These are phyloP conservation scores for Hericium coralloides DNA, from an alignment of 768 basidiomycete species.

Conservation along the genomic window DNA sequence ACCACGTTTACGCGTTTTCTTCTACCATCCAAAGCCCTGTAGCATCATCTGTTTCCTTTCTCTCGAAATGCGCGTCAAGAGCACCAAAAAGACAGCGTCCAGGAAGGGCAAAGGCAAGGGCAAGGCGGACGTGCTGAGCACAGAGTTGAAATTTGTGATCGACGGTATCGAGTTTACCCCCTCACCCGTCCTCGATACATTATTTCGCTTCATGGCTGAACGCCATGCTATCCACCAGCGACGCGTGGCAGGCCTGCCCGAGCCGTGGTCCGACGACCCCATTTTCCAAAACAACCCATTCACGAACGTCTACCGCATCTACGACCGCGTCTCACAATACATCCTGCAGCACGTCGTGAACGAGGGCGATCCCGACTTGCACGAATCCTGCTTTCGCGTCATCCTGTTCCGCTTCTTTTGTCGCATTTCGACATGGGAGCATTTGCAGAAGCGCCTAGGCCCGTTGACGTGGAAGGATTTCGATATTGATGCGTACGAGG, in stretches of 20 bases:
- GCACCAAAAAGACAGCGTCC: too few species aligned
- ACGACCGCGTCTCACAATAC: constrained; percentile 64
- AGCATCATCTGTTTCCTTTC: too few species aligned
- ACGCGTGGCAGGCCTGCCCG: constrained; percentile 19
- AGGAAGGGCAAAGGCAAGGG: too few species aligned
- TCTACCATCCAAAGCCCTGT: too few species aligned
- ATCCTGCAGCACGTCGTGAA: constrained; percentile 62
- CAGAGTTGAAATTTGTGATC: constrained; percentile 4
- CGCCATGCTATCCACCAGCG: constrained; percentile 21
- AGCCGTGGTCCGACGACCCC: constrained; percentile 55
- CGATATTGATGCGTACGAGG: constrained; percentile 40
- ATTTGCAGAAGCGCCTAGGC: constrained; percentile 42
- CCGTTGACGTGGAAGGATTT: constrained; percentile 55
- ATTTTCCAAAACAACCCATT: constrained; percentile 50
- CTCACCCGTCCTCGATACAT: constrained; percentile 20
- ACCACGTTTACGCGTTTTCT: too few species aligned
- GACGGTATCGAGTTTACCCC: constrained; percentile 16
- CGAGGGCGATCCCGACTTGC: constrained; percentile 48
- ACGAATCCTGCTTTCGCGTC: constrained; percentile 65
- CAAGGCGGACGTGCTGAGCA: too few species aligned
- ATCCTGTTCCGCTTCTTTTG: constrained; percentile 66
- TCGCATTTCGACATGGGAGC: constrained; percentile 63
- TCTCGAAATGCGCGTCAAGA: too few species aligned
- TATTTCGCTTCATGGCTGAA: constrained; percentile 24
- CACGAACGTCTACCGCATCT: constrained; percentile 69